These are phyloP conservation scores for Ogataea methanolica DNA, from an alignment of 805 yeast genomes.

Conservation along the genomic window DNA sequence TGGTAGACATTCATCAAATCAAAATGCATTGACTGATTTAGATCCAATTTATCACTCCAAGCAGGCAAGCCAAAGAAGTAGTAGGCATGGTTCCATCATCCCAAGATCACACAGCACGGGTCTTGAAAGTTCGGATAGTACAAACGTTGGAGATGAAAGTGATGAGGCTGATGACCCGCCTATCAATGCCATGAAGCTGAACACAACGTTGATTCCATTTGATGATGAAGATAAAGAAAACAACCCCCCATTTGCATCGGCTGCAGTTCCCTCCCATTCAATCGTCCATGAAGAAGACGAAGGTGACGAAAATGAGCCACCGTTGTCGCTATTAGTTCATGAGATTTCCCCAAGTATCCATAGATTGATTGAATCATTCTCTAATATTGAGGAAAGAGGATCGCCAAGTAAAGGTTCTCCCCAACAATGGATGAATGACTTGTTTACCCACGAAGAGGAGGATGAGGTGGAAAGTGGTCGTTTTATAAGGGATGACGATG, in stretches of 20 bases:
- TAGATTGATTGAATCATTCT: conserved; percentile 29
- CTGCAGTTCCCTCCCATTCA: background rate
- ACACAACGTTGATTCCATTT: conserved; percentile 49
- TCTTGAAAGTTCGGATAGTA: background rate
- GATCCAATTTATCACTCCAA: conserved; percentile 20
- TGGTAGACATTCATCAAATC: conserved; percentile 9
- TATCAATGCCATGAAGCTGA: conserved; percentile 45
- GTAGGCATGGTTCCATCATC: background rate
- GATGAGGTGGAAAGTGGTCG: conserved; percentile 17
- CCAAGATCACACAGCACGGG: background rate
- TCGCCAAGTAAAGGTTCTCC: conserved; percentile 25
- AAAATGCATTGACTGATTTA: conserved; percentile 22
- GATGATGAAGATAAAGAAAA: conserved; percentile 38
- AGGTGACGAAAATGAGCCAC: conserved; percentile 5
- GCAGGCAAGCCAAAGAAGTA: background rate
- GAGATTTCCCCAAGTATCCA: conserved; percentile 32
- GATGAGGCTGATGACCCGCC: conserved; percentile 33
- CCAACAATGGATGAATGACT: conserved; percentile 27
- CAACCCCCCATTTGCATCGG: conserved; percentile 10
- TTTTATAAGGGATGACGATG: conserved; percentile 11
- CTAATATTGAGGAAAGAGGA: conserved; percentile 20
- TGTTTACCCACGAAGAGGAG: conserved; percentile 26
- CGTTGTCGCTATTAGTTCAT: conserved; percentile 21
- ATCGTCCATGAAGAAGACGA: conserved; percentile 1
- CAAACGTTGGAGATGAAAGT: conserved; percentile 2